phyloP scores from a whole-genome alignment of 345 rosid genomes.

The Toxicodendron radicans region DNA sequence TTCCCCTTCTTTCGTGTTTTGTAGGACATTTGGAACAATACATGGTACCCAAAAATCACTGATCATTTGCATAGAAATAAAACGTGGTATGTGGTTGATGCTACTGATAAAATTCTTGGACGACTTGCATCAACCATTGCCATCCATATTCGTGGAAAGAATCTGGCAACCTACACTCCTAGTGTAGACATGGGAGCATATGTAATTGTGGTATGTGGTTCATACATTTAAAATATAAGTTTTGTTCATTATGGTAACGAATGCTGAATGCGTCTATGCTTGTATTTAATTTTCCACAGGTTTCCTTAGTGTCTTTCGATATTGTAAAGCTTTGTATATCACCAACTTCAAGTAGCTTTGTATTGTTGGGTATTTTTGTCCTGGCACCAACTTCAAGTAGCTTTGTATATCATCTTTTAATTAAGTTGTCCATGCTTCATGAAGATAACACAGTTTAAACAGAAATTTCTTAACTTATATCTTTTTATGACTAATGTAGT shows the following conservation, averaged over 20 bases:
- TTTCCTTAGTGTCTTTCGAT: not conserved
- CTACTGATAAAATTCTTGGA: constrained; percentile 86
- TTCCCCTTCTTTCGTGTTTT: constrained; percentile 5
- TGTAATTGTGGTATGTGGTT: constrained; percentile 85
- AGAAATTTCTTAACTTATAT: not conserved
- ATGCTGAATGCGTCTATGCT: constrained; percentile 1
- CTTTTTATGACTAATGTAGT: not conserved
- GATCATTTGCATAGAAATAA: constrained; percentile 87
- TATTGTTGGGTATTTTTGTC: not conserved
- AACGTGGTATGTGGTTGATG: constrained; percentile 89
- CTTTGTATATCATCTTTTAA: not conserved
- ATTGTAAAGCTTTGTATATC: not conserved
- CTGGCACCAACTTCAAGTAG: not conserved
- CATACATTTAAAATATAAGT: not conserved
- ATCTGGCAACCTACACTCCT: constrained; percentile 85
- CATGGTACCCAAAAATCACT: constrained; percentile 93
- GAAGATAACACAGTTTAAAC: not conserved
- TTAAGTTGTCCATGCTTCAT: not conserved
- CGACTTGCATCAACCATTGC: constrained; percentile 91
- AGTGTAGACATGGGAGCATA: constrained; percentile 99
- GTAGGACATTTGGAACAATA: constrained; percentile 94
- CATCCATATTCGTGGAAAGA: constrained; percentile 86
- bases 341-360: not conserved
- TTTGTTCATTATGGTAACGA: not conserved
- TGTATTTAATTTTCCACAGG: not conserved